These are phyloP conservation scores for Rubia tinctorum DNA, from an alignment of 305 asterid genomes.

Conservation along the genomic window DNA sequence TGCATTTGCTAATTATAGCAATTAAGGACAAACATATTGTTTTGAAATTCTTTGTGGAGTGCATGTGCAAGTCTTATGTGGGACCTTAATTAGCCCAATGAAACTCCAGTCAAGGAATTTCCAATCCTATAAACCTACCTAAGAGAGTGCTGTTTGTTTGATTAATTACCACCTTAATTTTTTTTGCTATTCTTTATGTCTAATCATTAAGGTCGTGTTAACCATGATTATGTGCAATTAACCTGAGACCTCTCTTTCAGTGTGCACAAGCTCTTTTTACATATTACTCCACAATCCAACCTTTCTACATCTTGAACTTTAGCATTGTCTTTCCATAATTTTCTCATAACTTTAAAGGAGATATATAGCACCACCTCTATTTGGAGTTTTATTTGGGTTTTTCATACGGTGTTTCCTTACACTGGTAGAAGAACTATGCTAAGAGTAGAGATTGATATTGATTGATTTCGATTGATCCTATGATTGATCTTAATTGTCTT, in stretches of 20 bases:
- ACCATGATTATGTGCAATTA: slow-evolving; percentile 14
- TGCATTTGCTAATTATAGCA: background rate
- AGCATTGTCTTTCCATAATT: background rate
- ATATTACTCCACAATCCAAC: background rate
- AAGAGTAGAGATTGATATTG: no score
- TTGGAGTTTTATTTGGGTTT: background rate
- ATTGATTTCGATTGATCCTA: no score
- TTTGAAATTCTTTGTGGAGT: slow-evolving; percentile 28
- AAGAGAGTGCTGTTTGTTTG: slow-evolving; percentile 13
- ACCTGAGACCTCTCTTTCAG: background rate
- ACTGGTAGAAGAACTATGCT: no score
- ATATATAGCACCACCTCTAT: background rate
- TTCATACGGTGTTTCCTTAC: background rate
- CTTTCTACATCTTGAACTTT: background rate
- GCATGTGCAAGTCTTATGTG: slow-evolving; percentile 15
- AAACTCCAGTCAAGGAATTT: slow-evolving; percentile 37
- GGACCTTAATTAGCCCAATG: slow-evolving; percentile 19
- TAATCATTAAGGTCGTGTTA: slow-evolving; percentile 28
- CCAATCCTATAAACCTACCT: slow-evolving; percentile 38
- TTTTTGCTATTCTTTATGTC: slow-evolving; percentile 35
- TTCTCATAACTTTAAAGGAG: background rate
- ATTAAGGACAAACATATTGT: slow-evolving; percentile 15
- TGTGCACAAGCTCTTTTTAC: slow-evolving; percentile 3
- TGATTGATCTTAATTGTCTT: no score
- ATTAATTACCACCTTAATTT: background rate